Evolutionary conservation across 2,329 filamentous ascomycete genomes (phyloP), one percentile per base, ranked within the genome.

Genomic region (Ophiostoma sp.): DNA sequence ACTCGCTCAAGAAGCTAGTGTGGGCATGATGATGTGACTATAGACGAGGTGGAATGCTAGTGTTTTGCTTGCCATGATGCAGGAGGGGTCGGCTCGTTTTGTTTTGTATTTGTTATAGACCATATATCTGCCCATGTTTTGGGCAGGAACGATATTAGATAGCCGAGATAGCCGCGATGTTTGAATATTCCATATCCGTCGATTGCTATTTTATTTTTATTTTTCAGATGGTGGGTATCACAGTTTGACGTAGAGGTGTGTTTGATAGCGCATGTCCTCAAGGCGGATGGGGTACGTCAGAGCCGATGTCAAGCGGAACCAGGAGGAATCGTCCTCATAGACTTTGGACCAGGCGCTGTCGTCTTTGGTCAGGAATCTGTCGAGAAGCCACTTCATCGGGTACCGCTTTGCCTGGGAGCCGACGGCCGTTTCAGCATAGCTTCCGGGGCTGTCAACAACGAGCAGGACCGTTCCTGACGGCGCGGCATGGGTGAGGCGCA

Each of bases 261-360:
- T 82, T 78, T 98, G 94, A 78, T 94, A 97, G 64, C 93, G 87
- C 93, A 97, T 97, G 76, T 97, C 92, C 80, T 98, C 94, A 75
- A 98, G 79, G 66, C 88, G 84, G 74, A 97, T 92, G 7, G 93
- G 90, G 79, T 97, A 98, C 55, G 83, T 81, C 72, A 97, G 78
- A 16, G 77, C 80, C 1, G 85, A 83, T 12, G 84, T 81, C 47
- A 97, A 79, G 60, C 94, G 85, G 78, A 94, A 97, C 94, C 94
- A 98, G 67, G 86, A 80, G 2, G 91, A 93, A 64, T 96, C 92
- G 70, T 93, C 84, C 36, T 87, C 86, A 67, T 90, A 81, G 2
- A 96, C 69, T 77, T 90, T 92, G 72, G 88, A 85, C 94, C 94
- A 98, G 73, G 67, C 78, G 47, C 68, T 45, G 36, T 73, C 72